Evolutionary conservation across 306 rosid genomes (phyloP).

Genomic region (Castanopsis chinensis): DNA sequence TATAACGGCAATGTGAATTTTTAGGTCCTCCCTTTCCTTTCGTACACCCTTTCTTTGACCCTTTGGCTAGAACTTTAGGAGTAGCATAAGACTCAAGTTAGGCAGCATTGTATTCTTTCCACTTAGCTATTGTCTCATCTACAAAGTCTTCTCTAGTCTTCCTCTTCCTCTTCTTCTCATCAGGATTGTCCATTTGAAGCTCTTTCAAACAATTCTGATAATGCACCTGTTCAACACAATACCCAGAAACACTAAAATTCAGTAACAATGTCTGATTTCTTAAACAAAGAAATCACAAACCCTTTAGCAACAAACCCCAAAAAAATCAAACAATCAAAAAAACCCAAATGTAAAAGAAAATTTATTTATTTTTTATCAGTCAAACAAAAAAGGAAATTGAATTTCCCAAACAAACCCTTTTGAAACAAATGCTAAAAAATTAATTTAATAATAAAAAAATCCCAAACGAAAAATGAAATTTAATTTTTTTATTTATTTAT

Average conservation of each 20-base stretch:
- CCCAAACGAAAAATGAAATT: too few species aligned
- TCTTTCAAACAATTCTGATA: not conserved
- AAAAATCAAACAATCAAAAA: too few species aligned
- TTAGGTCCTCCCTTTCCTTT: conserved; percentile 97
- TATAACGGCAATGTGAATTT: conserved; percentile 59
- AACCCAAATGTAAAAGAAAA: too few species aligned
- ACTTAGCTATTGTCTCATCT: conserved; percentile 69
- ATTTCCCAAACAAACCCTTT: too few species aligned
- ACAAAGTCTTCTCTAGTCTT: conserved; percentile 59
- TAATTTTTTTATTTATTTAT: too few species aligned
- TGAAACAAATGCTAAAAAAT: too few species aligned
- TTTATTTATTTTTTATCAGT: too few species aligned
- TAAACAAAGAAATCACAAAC: too few species aligned
- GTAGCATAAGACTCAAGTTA: conserved; percentile 23
- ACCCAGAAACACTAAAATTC: not conserved
- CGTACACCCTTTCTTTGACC: conserved; percentile 98
- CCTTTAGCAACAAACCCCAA: too few species aligned
- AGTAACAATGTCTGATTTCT: too few species aligned
- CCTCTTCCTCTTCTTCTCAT: conserved; percentile 65
- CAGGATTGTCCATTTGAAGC: conserved; percentile 16
- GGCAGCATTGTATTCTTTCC: conserved; percentile 58
- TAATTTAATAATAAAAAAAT: too few species aligned
- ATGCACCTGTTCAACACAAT: not conserved
- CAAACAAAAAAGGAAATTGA: too few species aligned
- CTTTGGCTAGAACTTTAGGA: conserved; percentile 67